A percentile compares a stretch with the other conserved stretches of the same genome.
phyloP scores from a whole-genome alignment of 1,139 yeast genomes.

The Magnusiomyces suaveolens region DNA sequence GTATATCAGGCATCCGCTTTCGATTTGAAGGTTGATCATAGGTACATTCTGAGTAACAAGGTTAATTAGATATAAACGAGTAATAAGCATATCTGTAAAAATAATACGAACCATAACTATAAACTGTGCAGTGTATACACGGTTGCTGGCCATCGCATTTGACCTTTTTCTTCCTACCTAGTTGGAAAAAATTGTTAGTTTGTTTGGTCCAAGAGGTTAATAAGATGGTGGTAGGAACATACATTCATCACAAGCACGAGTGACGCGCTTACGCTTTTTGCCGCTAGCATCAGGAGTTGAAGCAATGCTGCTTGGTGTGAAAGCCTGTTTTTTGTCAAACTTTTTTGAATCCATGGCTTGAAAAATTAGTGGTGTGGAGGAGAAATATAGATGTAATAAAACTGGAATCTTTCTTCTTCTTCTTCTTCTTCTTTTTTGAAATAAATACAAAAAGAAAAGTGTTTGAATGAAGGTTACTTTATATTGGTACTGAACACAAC shows the following conservation, averaged over 20 bases:
- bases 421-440: too few species aligned
- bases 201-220: not conserved
- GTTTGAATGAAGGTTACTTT: not conserved
- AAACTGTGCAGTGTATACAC: slow-evolving; percentile 83
- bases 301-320: not conserved
- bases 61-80: too few species aligned
- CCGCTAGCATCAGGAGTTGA: not conserved
- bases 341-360: not conserved
- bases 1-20: slow-evolving; percentile 36
- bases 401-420: too few species aligned
- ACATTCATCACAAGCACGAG: slow-evolving; percentile 79
- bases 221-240: slow-evolving; percentile 24
- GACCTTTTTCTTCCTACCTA: slow-evolving; percentile 54
- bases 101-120: slow-evolving; percentile 55
- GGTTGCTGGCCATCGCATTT: slow-evolving; percentile 85
- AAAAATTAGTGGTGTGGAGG: too few species aligned
- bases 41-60: slow-evolving; percentile 41
- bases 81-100: too few species aligned
- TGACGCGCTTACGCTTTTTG: slow-evolving; percentile 62
- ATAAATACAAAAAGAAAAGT: too few species aligned
- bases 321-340: not conserved
- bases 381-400: too few species aligned
- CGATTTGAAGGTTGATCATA: slow-evolving; percentile 70
- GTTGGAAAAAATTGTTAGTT: not conserved
- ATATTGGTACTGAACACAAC: not conserved